These are phyloP conservation scores for Microsporum ferrugineum DNA, from an alignment of 2,329 filamentous ascomycete species.

Conservation along the genomic window DNA sequence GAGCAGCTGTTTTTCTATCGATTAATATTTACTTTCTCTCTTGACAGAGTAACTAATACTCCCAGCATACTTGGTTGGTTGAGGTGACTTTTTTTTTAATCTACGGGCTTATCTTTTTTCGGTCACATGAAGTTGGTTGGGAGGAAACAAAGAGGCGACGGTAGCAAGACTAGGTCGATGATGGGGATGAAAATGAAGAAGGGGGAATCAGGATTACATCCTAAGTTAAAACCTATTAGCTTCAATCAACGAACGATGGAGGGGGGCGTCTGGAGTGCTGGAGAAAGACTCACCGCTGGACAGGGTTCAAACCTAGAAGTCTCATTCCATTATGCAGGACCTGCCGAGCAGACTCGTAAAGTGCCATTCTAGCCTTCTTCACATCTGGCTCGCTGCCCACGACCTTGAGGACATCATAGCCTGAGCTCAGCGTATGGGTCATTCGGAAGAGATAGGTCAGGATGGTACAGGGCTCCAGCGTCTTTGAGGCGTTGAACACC, in stretches of 20 bases:
- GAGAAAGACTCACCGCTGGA: constrained; percentile 38
- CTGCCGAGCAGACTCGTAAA: constrained; percentile 52
- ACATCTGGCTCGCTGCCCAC: constrained; percentile 48
- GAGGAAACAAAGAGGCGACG: not conserved
- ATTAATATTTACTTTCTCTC: too few relatives aligned
- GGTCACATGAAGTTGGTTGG: not conserved
- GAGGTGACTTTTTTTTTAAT: not conserved
- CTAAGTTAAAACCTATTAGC: not conserved
- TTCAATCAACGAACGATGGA: not conserved
- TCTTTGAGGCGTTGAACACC: constrained; percentile 51
- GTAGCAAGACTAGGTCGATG: not conserved
- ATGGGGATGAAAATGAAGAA: not conserved
- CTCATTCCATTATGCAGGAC: constrained; percentile 57
- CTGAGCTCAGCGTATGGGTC: constrained; percentile 50
- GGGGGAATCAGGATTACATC: not conserved
- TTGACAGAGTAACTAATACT: not conserved
- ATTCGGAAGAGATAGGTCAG: constrained; percentile 57
- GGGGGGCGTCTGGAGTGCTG: not conserved
- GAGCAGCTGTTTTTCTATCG: not conserved
- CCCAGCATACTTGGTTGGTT: not conserved
- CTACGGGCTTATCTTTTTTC: not conserved
- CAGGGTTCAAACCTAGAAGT: constrained; percentile 53
- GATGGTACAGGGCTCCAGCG: constrained; percentile 56
- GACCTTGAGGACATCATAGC: constrained; percentile 53
- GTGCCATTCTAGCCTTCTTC: constrained; percentile 48